Base-by-base conservation (phyloP, 2,329 filamentous ascomycete genomes). In the Fusarium musae region DNA sequence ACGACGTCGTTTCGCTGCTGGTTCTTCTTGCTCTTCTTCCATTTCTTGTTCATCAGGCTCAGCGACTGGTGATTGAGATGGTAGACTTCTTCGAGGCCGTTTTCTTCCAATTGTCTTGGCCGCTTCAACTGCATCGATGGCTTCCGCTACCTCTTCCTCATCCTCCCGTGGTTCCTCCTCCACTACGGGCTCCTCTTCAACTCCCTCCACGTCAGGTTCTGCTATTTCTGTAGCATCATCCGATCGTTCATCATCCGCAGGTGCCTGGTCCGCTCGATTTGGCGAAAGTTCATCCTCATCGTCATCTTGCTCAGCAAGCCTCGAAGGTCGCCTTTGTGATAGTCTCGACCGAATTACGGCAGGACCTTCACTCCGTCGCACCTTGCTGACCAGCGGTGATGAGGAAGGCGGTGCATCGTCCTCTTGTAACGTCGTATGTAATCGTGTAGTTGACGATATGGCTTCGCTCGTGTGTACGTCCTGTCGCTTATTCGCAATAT, bases 401-500 rank as follows among this genome's bases (percentile, higher is more conserved):
- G 80, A 82, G 17, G 71, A 81, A 76, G 72, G 67, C 26, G 74
- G 78, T 60, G 70, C 75, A 26, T 72, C 78, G 19, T 80, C 77
- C 21, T 80, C 79, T 3, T 78, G 76, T 28, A 87, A 60, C 1
- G 83, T 79, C 59, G 82, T 80, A 49, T 86, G 84, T 21, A 89
- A 76, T n/a, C 83, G 82, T 1, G 81, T 79, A 28, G 83, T 85
- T 6, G 83, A 85, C 4, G 80, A 82, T 12, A 84, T 66, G 3
- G 80, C 80, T 1, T 79, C 81, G 39, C 78, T 80, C 12, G 80
- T 75, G 19, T 78, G 79, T 19, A 87, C 76, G 7, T 78, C 82
- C 32, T 84, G 83, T 54, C 87, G 81, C 13, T 83, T 84, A 3
- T 88, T 89, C 70, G 75, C 80, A 1, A 89, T 89, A 63, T 88